Evolutionary conservation across 352 stramenopile genomes (phyloP), one percentile per base, ranked within the genome.

Genomic region (Phytophthora pinifolia): DNA sequence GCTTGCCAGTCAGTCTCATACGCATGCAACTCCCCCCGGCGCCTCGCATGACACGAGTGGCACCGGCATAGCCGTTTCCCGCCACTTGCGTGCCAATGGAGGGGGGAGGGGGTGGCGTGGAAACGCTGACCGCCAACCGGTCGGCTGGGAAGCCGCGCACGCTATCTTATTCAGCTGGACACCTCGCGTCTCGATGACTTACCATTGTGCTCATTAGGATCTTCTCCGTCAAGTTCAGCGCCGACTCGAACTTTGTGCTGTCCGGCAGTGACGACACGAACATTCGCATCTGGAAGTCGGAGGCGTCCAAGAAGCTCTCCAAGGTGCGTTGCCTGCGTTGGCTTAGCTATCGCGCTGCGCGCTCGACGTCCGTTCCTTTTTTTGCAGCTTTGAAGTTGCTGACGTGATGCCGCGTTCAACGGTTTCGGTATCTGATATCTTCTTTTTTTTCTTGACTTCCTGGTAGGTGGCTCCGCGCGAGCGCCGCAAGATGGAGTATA

Each of bases 261-360:
- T 98, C 92, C 12, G 98, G 97, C 46, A 98, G 88, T 79, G 97
- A 99, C 70, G 98, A 99, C 79, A 99, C 96, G 27, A 99, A 99
- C 72, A 79, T 99, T 30, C 88, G 98, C 45, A 94, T 99, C 53
- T 99, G 98, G 98, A 99, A 99, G 73, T 88, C 96, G 2, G 72
- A 97, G 34, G 92, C 96, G 3, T 97, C 88, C 54, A 95, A 98
- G 72, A 96, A 95, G 63, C 73, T 98, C 45, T 95, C 92, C 44
- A 96, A 96, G 73, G 71, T 95, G 45, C 74, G 76, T 38, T n/a
- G 14, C 13, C 15, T 46, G 13, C 18, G 17, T 45, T 6, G 9
- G 4, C 39, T 55, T 10, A 5, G 0, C 12, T 14, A 25, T 27
- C 17, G 12, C 38, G 12, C 34, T 8, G 14, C 6, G 31, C 27